Conservation (phyloP, 805 yeast genomes). For the Komagataella populi region DNA sequence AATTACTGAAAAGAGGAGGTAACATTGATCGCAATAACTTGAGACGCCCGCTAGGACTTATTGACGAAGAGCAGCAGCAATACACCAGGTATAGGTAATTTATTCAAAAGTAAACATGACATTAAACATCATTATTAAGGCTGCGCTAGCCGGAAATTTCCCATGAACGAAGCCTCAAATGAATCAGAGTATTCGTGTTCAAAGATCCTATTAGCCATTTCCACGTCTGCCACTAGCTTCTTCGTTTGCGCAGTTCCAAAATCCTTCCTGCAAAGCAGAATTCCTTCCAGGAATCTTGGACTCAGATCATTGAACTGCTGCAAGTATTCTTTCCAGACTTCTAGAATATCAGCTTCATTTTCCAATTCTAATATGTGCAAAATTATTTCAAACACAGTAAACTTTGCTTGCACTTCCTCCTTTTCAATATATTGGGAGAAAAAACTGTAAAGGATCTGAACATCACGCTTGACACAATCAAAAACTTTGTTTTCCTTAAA, state of each 20-base stretch:
- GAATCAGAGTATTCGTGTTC: constrained; percentile 1
- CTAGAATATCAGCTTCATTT: constrained; percentile 31
- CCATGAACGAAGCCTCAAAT: constrained; percentile 4
- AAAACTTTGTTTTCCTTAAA: constrained; percentile 18
- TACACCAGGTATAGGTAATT: neutral
- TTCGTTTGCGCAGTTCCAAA: constrained; percentile 11
- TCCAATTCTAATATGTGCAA: constrained; percentile 39
- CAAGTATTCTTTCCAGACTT: constrained; percentile 47
- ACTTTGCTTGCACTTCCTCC: constrained; percentile 30
- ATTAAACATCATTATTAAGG: neutral
- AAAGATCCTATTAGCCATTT: constrained; percentile 4
- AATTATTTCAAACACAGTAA: constrained; percentile 47
- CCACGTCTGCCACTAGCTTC: constrained; percentile 13
- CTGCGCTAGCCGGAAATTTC: constrained; percentile 3
- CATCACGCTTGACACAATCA: constrained; percentile 47
- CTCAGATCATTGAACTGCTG: constrained; percentile 68
- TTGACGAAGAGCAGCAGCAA: neutral
- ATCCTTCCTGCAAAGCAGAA: constrained; percentile 38
- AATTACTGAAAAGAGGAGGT: neutral
- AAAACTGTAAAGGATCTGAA: constrained; percentile 36
- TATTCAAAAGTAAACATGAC: neutral
- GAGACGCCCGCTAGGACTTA: neutral
- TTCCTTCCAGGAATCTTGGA: constrained; percentile 48
- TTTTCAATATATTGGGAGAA: constrained; percentile 31
- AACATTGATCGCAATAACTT: neutral